These are phyloP conservation scores for Globisporangium acanthophoron DNA, from an alignment of 352 stramenopile genomes.

Conservation along the genomic window DNA sequence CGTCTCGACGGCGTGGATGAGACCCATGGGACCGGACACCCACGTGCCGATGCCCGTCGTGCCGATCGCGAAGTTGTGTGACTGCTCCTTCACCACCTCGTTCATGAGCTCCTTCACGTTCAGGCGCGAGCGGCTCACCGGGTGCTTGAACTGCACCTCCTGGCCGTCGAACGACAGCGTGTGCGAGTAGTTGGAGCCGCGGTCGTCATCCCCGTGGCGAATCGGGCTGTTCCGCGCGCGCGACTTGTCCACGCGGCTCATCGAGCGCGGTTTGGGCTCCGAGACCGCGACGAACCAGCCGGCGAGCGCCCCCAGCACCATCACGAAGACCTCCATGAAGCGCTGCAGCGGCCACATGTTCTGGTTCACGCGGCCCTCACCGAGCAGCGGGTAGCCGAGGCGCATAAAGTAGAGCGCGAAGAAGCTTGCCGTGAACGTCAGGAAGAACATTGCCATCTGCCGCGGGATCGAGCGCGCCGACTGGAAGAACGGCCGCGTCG, in stretches of 20 bases:
- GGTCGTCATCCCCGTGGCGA: constrained; percentile 36
- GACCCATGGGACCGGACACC: constrained; percentile 76
- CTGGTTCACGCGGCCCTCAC: constrained; percentile 49
- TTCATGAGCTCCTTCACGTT: constrained; percentile 76
- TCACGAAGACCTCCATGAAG: constrained; percentile 66
- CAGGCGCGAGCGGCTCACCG: constrained; percentile 55
- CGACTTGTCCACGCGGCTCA: constrained; percentile 74
- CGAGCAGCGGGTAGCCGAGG: constrained; percentile 67
- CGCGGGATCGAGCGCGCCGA: constrained; percentile 53
- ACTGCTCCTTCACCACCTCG: constrained; percentile 82
- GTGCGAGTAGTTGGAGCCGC: constrained; percentile 59
- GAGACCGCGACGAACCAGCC: constrained; percentile 63
- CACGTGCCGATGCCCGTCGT: constrained; percentile 77
- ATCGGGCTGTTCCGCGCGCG: constrained; percentile 40
- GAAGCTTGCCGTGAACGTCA: constrained; percentile 75
- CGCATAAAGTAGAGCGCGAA: constrained; percentile 66
- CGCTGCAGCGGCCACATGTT: constrained; percentile 82
- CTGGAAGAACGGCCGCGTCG: constrained; percentile 75
- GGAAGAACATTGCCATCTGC: constrained; percentile 77
- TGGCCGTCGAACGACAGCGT: constrained; percentile 75
- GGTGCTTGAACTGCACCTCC: constrained; percentile 73
- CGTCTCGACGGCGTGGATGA: constrained; percentile 73
- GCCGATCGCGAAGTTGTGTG: constrained; percentile 78
- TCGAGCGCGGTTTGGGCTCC: constrained; percentile 62
- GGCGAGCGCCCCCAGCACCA: constrained; percentile 48